Base-by-base conservation (phyloP, 148 eudicot genomes). In the Diospyros lotus region DNA sequence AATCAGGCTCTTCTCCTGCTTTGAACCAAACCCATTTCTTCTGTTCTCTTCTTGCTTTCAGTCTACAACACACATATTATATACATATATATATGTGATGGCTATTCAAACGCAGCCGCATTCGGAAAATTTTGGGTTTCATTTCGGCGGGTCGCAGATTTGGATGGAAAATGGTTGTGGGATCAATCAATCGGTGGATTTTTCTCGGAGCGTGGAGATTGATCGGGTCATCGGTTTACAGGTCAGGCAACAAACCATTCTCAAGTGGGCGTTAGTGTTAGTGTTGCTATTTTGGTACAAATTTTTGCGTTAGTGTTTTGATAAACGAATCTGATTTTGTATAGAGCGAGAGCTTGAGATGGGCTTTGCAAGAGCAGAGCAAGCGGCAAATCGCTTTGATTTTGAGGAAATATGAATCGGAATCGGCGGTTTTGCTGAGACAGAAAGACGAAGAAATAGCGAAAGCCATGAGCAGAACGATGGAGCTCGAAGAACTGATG, bases 321-420 rank as follows among this genome's bases (percentile, higher is more conserved):
- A 55, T 10, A 15, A 40, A 65, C 52, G 55, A 6, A 58, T 68
- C 71, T 54, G 6, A 28, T n/a, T 4, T 48, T 8, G 52, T 67
- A 67, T 91, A 93, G 98, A 84, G 81, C 77, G 93, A 91, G 79
- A 82, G 90, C 81, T 69, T 93, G 58, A 89, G 79, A 86, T 3
- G 81, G 80, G 86, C 81, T 10, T 78, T 93, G 56, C 86, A 88
- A 79, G 87, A 91, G 71, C 91, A 89, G 75, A 82, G 86, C 61
- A 89, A 86, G 76, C 93, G 82, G 13, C 93, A 89, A 73, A 11
- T 80, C 9, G 75, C 61, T 9, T 12, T 48, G 17, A 9, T 93
- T 3, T 5, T 88, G 58, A 81, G 78, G 60, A 85, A 63, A 70
- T 45, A 75, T 5, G 97, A 93, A 80, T 58, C 73, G 6, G 89